Conservation (phyloP, 768 basidiomycete genomes). For the Tephrocybe sp. region DNA sequence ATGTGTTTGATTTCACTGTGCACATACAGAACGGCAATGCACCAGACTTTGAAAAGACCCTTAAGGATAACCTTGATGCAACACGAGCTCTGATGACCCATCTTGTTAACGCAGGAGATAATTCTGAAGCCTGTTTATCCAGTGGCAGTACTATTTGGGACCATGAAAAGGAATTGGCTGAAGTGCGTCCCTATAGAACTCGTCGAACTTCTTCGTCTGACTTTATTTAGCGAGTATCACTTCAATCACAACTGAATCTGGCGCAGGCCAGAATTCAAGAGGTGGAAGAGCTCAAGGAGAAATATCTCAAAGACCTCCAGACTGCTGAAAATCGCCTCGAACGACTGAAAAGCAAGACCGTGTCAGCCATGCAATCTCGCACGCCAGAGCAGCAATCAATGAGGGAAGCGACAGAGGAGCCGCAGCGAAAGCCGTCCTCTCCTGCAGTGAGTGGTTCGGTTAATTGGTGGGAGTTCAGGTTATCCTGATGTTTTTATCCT, state of each 20-base stretch:
- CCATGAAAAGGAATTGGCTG: constrained; percentile 54
- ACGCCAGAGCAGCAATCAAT: constrained; percentile 25
- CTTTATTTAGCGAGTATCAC: constrained; percentile 45
- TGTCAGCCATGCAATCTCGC: constrained; percentile 44
- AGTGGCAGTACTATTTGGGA: constrained; percentile 40
- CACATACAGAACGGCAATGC: constrained; percentile 35
- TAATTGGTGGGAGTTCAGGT: constrained; percentile 62
- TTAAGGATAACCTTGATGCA: constrained; percentile 54
- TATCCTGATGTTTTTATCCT: constrained; percentile 37
- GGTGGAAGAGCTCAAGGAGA: constrained; percentile 44
- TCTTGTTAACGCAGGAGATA: constrained; percentile 46
- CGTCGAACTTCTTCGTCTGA: constrained; percentile 10
- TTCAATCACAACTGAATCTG: constrained; percentile 57
- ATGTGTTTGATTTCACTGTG: constrained; percentile 46
- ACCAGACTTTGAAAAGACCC: constrained; percentile 37
- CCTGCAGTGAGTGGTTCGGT: constrained; percentile 71
- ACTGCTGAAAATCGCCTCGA: constrained; percentile 62
- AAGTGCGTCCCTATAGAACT: constrained; percentile 42
- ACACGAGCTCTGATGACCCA: constrained; percentile 59
- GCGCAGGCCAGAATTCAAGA: constrained; percentile 50
- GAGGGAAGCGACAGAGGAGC: constrained; percentile 43
- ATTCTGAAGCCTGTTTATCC: constrained; percentile 28
- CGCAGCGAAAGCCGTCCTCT: constrained; percentile 53
- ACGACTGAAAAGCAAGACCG: constrained; percentile 53
- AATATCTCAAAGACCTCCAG: constrained; percentile 49